Evolutionary conservation across 345 rosid genomes (phyloP).

Genomic region (Iberis pinnata): DNA sequence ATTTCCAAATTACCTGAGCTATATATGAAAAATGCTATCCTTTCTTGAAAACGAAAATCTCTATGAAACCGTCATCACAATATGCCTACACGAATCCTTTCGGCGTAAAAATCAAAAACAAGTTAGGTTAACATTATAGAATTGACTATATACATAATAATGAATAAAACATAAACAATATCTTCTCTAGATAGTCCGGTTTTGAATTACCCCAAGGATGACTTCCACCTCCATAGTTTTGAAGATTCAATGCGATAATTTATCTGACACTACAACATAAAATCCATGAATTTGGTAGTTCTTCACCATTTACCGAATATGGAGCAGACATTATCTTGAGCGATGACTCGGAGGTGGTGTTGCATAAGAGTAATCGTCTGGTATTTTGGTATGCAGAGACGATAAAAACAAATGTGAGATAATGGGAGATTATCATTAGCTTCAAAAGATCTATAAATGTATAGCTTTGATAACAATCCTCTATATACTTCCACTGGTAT

Average conservation of each 20-base stretch:
- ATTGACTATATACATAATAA: background rate
- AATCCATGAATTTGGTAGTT: background rate
- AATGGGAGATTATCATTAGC: conserved; percentile 57
- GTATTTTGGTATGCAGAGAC: conserved; percentile 68
- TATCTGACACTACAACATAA: conserved; percentile 27
- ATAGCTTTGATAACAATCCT: conserved; percentile 65
- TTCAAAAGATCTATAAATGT: conserved; percentile 54
- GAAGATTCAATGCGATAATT: conserved; percentile 30
- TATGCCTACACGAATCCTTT: conserved; percentile 93
- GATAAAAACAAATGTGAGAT: conserved; percentile 86
- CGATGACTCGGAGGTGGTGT: conserved; percentile 51
- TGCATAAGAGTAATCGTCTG: conserved; percentile 50
- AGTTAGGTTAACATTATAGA: background rate
- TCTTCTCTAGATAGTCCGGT: conserved; percentile 34
- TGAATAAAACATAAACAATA: conserved; percentile 13
- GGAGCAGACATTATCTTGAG: conserved; percentile 85
- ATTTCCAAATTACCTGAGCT: no score
- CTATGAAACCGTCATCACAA: conserved; percentile 86
- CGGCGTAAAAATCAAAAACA: conserved; percentile 25
- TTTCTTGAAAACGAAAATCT: conserved; percentile 89
- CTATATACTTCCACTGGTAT: conserved; percentile 83
- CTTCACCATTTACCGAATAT: conserved; percentile 84
- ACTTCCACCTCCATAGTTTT: conserved; percentile 32
- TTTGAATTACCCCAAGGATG: conserved; percentile 31
- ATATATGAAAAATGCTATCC: conserved; percentile 99